These are phyloP conservation scores for Pseudogymnoascus pannorum DNA, from an alignment of 2,329 filamentous ascomycete genomes.

Conservation along the genomic window DNA sequence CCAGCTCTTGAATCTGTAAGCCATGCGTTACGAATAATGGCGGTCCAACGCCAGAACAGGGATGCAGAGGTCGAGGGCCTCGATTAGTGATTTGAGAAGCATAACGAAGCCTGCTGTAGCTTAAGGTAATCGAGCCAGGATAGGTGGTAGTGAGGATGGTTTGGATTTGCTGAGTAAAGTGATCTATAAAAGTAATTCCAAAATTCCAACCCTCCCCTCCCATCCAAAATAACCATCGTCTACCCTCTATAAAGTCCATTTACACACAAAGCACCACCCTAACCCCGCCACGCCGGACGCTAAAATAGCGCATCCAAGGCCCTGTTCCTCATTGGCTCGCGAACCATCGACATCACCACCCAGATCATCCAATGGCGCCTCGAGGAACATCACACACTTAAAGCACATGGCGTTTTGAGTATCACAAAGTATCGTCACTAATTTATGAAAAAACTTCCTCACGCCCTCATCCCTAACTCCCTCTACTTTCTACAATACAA, in stretches of 20 bases:
- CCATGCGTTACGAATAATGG: conserved; percentile 55
- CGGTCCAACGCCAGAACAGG: conserved; percentile 29
- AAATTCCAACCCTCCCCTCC: no score
- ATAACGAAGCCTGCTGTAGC: conserved; percentile 45
- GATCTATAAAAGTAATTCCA: no score
- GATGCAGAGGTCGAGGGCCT: conserved; percentile 26
- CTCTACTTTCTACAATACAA: not conserved
- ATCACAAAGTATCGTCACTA: not conserved
- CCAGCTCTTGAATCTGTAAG: conserved; percentile 59
- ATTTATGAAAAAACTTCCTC: not conserved
- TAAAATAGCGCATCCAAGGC: not conserved
- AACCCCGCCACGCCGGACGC: not conserved
- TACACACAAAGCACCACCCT: no score
- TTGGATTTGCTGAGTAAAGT: no score
- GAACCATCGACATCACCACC: not conserved
- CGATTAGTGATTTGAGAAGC: conserved; percentile 29
- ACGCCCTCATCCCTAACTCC: not conserved
- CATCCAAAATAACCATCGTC: no score
- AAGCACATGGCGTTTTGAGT: not conserved
- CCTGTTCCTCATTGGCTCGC: not conserved
- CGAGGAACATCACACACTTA: not conserved
- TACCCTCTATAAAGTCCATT: no score
- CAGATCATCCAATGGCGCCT: not conserved
- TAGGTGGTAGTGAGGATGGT: no score
- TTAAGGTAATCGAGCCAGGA: no score